Evolutionary conservation across 2,329 filamentous ascomycete genomes (phyloP).

Genomic region (Colletotrichum cereale): DNA sequence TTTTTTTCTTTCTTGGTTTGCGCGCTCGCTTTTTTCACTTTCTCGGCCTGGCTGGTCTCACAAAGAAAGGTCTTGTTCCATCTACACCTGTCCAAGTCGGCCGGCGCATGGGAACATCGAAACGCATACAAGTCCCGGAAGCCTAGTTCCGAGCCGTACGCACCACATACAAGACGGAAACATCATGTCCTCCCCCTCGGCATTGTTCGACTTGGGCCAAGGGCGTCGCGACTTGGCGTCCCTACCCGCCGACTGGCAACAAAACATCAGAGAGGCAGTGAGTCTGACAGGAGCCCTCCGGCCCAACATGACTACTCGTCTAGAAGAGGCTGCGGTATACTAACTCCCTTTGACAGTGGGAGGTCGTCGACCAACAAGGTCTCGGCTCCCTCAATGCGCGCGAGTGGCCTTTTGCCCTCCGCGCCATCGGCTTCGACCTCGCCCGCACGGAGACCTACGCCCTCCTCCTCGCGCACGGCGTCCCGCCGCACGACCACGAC

Average conservation of each 20-base stretch:
- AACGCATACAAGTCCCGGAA: not conserved
- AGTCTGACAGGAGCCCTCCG: not conserved
- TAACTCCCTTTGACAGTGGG: slow-evolving; percentile 70
- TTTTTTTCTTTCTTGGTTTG: not conserved
- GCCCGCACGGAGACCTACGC: slow-evolving; percentile 86
- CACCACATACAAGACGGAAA: not conserved
- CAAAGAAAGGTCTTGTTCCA: not conserved
- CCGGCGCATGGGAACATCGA: not conserved
- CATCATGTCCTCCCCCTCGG: slow-evolving; percentile 36
- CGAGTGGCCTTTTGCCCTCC: slow-evolving; percentile 96
- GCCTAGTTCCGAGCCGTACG: not conserved
- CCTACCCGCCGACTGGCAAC: slow-evolving; percentile 40
- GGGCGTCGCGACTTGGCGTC: slow-evolving; percentile 40
- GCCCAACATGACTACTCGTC: not conserved
- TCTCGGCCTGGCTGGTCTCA: slow-evolving; percentile 5
- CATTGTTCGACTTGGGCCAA: slow-evolving; percentile 39
- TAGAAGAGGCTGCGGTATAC: not conserved
- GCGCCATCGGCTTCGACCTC: slow-evolving; percentile 93
- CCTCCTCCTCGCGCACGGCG: slow-evolving; percentile 85
- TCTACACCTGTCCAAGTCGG: not conserved
- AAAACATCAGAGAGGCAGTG: slow-evolving; percentile 42
- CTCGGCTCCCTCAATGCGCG: slow-evolving; percentile 96
- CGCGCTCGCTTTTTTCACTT: not conserved
- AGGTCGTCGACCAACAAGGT: slow-evolving; percentile 96
- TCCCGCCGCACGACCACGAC: slow-evolving; percentile 71